Evolutionary conservation across 805 yeast genomes (phyloP).

Genomic region (Barnettozyma siamensis): DNA sequence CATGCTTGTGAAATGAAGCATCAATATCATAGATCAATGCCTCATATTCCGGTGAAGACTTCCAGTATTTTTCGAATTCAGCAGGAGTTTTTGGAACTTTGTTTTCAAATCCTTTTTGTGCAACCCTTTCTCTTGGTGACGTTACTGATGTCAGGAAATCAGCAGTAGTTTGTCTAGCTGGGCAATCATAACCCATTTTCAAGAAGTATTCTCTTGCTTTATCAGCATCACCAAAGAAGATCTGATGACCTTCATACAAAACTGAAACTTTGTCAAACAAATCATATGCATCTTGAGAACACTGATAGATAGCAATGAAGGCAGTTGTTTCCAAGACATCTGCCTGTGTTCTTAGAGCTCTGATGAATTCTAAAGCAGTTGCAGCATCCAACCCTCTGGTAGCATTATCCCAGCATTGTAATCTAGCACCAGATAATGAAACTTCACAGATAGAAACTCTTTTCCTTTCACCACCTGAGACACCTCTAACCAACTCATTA

Average conservation of each 20-base stretch:
- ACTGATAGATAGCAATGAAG: constrained; percentile 65
- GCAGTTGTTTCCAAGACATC: constrained; percentile 44
- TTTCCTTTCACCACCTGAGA: constrained; percentile 68
- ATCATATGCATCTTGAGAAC: constrained; percentile 60
- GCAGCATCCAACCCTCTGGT: constrained; percentile 59
- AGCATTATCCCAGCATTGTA: constrained; percentile 50
- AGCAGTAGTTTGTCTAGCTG: constrained; percentile 62
- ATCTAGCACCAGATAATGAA: constrained; percentile 36
- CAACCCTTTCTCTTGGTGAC: constrained; percentile 55
- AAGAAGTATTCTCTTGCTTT: constrained; percentile 54
- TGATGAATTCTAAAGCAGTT: constrained; percentile 47
- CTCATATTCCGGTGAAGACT: constrained; percentile 39
- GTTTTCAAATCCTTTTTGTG: constrained; percentile 41
- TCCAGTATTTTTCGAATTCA: constrained; percentile 60
- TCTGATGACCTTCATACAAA: constrained; percentile 54
- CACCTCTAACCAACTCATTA: constrained; percentile 57
- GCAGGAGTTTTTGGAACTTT: constrained; percentile 55
- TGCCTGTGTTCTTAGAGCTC: constrained; percentile 46
- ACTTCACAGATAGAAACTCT: constrained; percentile 66
- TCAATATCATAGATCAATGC: constrained; percentile 37
- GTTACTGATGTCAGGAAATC: constrained; percentile 68
- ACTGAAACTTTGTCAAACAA: constrained; percentile 59
- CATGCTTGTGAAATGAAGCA: constrained; percentile 9
- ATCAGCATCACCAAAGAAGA: constrained; percentile 56
- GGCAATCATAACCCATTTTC: constrained; percentile 60